Evolutionary conservation across 495 filamentous ascomycete genomes (phyloP).

Genomic region (Xylaria castorea): DNA sequence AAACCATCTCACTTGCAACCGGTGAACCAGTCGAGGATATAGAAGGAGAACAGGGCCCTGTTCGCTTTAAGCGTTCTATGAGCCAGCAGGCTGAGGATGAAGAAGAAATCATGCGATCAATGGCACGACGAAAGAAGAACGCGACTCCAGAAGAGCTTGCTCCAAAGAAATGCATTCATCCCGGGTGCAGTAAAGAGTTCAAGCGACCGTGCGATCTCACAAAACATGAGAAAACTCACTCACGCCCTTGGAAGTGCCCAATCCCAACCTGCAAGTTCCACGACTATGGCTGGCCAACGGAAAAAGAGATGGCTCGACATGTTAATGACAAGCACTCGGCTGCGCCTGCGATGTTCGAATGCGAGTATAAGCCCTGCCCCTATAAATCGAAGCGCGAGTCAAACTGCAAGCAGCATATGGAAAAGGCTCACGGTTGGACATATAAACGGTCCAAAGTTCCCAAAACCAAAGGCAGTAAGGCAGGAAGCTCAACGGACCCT

Average conservation of each 20-base stretch:
- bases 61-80: conserved; percentile 67
- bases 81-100: conserved; percentile 68
- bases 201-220: conserved; percentile 89
- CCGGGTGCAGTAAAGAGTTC: conserved; percentile 84
- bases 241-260: conserved; percentile 92
- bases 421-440: conserved; percentile 90
- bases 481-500: conserved; percentile 52
- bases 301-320: conserved; percentile 96
- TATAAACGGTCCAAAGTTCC: conserved; percentile 88
- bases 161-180: conserved; percentile 70
- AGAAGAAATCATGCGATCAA: conserved; percentile 80
- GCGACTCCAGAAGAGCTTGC: conserved; percentile 72
- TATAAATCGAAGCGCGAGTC: conserved; percentile 96
- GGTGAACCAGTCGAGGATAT: conserved; percentile 58
- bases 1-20: conserved; percentile 74
- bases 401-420: conserved; percentile 99
- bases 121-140: conserved; percentile 89
- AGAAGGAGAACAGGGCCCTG: conserved; percentile 50
- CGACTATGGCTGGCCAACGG: conserved; percentile 89
- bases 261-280: conserved; percentile 82
- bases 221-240: conserved; percentile 98
- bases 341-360: conserved; percentile 78
- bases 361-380: conserved; percentile 82
- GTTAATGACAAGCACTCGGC: conserved; percentile 91
- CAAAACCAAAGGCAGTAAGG: conserved; percentile 54